These are phyloP conservation scores for Tetracentron sinense DNA, from an alignment of 164 flowering plant species.

Conservation along the genomic window DNA sequence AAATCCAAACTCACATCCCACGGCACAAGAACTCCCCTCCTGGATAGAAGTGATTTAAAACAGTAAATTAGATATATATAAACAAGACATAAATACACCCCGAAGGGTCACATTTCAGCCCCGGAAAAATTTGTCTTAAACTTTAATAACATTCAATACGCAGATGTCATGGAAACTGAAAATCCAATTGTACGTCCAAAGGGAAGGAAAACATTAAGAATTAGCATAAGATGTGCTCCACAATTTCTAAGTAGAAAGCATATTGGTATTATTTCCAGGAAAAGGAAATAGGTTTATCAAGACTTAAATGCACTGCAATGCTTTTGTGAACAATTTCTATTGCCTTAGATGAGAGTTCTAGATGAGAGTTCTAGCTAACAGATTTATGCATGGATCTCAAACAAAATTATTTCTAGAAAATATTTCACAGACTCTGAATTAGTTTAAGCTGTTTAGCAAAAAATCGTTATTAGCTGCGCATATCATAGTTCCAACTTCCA, in stretches of 20 bases:
- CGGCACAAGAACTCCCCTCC: conserved; percentile 74
- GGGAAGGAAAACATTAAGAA: neutral
- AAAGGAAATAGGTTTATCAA: too few relatives aligned
- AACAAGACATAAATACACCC: neutral
- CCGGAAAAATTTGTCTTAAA: neutral
- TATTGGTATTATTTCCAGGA: neutral
- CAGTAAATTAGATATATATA: neutral
- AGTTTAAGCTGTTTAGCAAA: too few relatives aligned
- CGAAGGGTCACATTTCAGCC: neutral
- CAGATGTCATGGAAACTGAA: neutral
- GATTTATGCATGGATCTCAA: neutral
- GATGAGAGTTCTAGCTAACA: too few relatives aligned
- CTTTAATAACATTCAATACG: neutral
- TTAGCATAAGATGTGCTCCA: too few relatives aligned
- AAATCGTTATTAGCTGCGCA: neutral
- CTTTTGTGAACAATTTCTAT: neutral
- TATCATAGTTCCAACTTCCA: neutral
- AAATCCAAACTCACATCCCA: conserved; percentile 71
- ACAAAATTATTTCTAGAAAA: neutral
- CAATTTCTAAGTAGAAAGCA: too few relatives aligned
- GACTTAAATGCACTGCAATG: too few relatives aligned
- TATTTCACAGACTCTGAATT: neutral
- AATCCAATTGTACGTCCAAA: neutral
- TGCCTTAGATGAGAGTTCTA: neutral
- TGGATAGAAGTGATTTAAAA: conserved; percentile 18